A percentile compares a stretch with the other conserved stretches of the same genome.
Conservation (phyloP, 345 rosid genomes). For the Hibiscus syriacus region DNA sequence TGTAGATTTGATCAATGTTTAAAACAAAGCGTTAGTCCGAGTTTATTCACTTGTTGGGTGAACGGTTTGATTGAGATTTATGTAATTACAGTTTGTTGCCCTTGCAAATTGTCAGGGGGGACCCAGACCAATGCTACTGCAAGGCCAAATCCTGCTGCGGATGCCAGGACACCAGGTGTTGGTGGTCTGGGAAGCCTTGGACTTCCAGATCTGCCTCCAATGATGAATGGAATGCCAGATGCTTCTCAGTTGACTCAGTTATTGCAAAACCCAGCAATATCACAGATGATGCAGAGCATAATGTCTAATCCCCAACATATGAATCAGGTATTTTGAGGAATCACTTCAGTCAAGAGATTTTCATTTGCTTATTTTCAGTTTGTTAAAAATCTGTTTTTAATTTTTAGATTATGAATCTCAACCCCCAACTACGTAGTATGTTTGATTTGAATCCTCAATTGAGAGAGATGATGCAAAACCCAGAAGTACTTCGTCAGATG, state of each 20-base stretch:
- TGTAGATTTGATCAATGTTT: not conserved
- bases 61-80: not conserved
- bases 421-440: slow-evolving; percentile 51
- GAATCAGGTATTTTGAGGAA: not conserved
- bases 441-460: slow-evolving; percentile 63
- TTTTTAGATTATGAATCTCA: slow-evolving; percentile 41
- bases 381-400: not conserved
- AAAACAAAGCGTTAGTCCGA: too few relatives aligned
- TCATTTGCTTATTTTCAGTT: not conserved
- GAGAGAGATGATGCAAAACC: slow-evolving; percentile 87
- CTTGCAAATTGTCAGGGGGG: not conserved
- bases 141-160: not conserved
- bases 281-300: not conserved
- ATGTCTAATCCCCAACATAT: not conserved
- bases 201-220: not conserved
- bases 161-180: not conserved
- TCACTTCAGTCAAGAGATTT: not conserved
- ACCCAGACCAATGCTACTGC: not conserved
- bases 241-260: not conserved
- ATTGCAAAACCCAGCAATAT: not conserved
- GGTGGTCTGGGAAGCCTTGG: not conserved
- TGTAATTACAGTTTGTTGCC: not conserved
- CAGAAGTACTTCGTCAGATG: slow-evolving; percentile 70
- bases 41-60: not conserved
- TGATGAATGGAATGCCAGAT: not conserved